Evolutionary conservation across 208 protist species (phyloP).

Genomic region (Leptomonas seymouri): DNA sequence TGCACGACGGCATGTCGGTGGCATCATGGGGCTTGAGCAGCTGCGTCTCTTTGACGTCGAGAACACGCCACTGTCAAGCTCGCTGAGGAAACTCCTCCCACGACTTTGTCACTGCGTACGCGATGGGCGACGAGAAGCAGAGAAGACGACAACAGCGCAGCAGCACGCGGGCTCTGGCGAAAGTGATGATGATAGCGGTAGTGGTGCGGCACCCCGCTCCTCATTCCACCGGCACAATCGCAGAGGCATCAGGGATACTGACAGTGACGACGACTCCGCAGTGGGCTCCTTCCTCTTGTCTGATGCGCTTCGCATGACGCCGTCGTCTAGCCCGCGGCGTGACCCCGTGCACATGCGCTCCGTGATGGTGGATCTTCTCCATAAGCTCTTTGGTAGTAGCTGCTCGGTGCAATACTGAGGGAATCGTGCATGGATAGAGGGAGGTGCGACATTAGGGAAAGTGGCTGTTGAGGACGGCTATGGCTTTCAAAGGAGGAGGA

Average conservation of each 20-base stretch:
- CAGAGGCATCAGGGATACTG: too few species aligned
- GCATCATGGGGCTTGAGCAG: not conserved
- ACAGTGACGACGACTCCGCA: not conserved
- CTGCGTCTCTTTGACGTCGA: not conserved
- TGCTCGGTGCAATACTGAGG: constrained; percentile 1
- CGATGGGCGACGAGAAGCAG: not conserved
- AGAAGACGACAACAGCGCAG: not conserved
- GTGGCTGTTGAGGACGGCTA: too few species aligned
- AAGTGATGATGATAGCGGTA: too few species aligned
- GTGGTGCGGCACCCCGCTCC: too few species aligned
- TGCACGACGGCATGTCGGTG: not conserved
- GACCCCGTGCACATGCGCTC: constrained; percentile 1
- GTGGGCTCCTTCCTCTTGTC: not conserved
- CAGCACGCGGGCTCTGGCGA: too few species aligned
- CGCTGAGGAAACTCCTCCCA: constrained; percentile 2
- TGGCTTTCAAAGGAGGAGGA: too few species aligned
- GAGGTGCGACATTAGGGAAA: too few species aligned
- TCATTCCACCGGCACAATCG: too few species aligned
- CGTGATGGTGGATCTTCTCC: not conserved
- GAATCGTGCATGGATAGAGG: too few species aligned
- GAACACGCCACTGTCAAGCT: not conserved
- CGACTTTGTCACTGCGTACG: constrained; percentile 5
- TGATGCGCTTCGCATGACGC: not conserved
- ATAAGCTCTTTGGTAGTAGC: not conserved
- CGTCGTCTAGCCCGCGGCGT: not conserved